Percentiles rank a stretch among this genome's conserved stretches.
phyloP scores from a whole-genome alignment of 257 asterid species.

The Jacaranda mimosifolia region DNA sequence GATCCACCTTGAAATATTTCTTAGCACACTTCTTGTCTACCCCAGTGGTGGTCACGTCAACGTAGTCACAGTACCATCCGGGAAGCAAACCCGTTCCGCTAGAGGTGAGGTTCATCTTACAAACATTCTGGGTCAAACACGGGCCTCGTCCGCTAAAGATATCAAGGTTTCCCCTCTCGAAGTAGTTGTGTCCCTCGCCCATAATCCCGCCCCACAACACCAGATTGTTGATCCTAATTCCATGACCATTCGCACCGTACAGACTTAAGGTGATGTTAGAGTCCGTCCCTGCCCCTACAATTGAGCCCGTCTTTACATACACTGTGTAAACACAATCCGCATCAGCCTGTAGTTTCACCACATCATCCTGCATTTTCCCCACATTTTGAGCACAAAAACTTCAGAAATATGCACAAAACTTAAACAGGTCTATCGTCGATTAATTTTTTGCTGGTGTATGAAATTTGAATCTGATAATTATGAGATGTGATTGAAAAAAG shows the following conservation, averaged over 20 bases:
- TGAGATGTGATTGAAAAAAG: neutral
- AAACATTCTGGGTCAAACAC: slow-evolving; percentile 63
- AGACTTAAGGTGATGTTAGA: slow-evolving; percentile 62
- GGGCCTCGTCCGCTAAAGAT: slow-evolving; percentile 86
- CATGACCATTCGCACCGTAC: slow-evolving; percentile 53
- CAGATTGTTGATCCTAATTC: slow-evolving; percentile 59
- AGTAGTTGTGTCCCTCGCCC: slow-evolving; percentile 72
- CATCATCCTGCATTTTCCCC: no score
- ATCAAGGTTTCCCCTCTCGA: slow-evolving; percentile 78
- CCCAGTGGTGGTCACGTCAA: no score
- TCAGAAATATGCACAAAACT: neutral
- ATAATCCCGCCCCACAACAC: slow-evolving; percentile 80
- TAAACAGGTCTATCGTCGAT: no score
- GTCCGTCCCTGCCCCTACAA: slow-evolving; percentile 27
- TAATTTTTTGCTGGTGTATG: no score
- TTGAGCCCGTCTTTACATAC: no score
- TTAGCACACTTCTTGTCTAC: no score
- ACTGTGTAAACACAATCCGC: no score
- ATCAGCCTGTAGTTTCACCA: no score
- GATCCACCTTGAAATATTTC: no score
- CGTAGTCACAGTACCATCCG: no score
- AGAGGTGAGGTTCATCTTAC: slow-evolving; percentile 22
- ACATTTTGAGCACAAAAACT: no score
- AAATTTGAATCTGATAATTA: neutral
- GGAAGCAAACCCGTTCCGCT: no score